These are phyloP conservation scores for Wickerhamomyces pijperi DNA, from an alignment of 805 yeast genomes.

Conservation along the genomic window DNA sequence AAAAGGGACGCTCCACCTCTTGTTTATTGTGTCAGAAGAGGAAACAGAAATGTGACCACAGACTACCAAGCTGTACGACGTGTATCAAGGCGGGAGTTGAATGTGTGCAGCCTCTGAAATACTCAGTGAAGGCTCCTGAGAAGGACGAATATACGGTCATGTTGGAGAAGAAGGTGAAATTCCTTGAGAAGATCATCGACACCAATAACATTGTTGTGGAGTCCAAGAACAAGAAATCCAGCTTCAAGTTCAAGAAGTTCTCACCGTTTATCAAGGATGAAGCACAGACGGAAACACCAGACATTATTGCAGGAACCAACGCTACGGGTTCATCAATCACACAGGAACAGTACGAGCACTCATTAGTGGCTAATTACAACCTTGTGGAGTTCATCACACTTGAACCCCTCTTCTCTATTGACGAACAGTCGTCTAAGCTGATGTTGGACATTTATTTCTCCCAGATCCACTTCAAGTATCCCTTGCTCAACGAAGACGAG, in stretches of 20 bases:
- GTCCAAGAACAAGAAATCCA: conserved; percentile 20
- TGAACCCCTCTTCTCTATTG: conserved; percentile 44
- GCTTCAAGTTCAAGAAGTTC: conserved; percentile 26
- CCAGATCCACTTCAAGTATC: conserved; percentile 45
- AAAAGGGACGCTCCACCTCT: conserved; percentile 46
- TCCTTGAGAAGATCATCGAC: conserved; percentile 37
- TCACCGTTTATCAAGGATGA: conserved; percentile 22
- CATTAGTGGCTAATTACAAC: conserved; percentile 35
- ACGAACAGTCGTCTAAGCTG: conserved; percentile 36
- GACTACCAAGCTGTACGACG: conserved; percentile 53
- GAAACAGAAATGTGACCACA: conserved; percentile 56
- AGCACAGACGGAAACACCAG: neutral
- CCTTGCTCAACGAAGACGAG: conserved; percentile 41
- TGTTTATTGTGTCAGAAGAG: conserved; percentile 46
- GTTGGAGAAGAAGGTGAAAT: conserved; percentile 43
- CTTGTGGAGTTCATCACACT: conserved; percentile 31
- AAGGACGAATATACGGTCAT: conserved; percentile 49
- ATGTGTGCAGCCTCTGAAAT: conserved; percentile 56
- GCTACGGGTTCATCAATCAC: neutral
- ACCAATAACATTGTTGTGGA: conserved; percentile 15
- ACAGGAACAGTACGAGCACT: conserved; percentile 10
- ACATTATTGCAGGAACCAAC: neutral
- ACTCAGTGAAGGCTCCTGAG: conserved; percentile 30
- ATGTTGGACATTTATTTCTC: conserved; percentile 46
- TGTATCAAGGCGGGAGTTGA: conserved; percentile 52